Evolutionary conservation across 257 asterid species (phyloP).

Genomic region (Cordia subcordata): DNA sequence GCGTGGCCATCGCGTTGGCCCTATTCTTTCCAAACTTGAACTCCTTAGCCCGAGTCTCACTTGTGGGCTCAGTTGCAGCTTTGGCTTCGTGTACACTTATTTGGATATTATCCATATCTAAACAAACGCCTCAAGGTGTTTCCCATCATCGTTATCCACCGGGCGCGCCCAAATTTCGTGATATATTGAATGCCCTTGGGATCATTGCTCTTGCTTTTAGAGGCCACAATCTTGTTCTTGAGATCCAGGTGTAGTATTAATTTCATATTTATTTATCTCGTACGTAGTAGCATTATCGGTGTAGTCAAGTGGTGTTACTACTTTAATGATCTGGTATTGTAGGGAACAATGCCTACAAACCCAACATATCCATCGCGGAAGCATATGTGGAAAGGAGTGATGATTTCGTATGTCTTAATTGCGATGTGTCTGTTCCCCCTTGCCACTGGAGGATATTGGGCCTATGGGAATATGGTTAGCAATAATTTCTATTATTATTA

Average conservation of each 20-base stretch:
- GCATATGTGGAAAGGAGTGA: conserved; percentile 68
- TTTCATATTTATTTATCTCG: not conserved
- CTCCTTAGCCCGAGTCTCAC: conserved; percentile 36
- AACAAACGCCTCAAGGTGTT: conserved; percentile 18
- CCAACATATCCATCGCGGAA: conserved; percentile 22
- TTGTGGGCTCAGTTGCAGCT: conserved; percentile 50
- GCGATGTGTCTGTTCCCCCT: conserved; percentile 49
- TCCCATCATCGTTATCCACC: not conserved
- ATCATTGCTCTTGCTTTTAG: conserved; percentile 47
- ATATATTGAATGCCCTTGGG: conserved; percentile 42
- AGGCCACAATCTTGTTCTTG: conserved; percentile 77
- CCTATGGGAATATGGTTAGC: conserved; percentile 46
- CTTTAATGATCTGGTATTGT: conserved; percentile 4
- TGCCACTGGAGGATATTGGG: conserved; percentile 63
- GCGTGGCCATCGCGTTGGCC: conserved; percentile 40
- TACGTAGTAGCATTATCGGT: too few species aligned
- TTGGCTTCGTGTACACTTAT: conserved; percentile 31
- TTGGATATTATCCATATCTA: conserved; percentile 37
- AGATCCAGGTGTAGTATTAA: conserved; percentile 48
- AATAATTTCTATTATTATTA: not conserved
- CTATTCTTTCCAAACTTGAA: conserved; percentile 56
- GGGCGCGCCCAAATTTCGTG: conserved; percentile 20
- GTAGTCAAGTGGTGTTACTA: too few species aligned
- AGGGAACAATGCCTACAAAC: conserved; percentile 65
- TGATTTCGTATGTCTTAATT: conserved; percentile 28